A percentile compares a stretch with the other conserved stretches of the same genome.
Evolutionary conservation across 1,284 basidiomycete genomes (phyloP).

Genomic region (Sporisorium graminicola): DNA sequence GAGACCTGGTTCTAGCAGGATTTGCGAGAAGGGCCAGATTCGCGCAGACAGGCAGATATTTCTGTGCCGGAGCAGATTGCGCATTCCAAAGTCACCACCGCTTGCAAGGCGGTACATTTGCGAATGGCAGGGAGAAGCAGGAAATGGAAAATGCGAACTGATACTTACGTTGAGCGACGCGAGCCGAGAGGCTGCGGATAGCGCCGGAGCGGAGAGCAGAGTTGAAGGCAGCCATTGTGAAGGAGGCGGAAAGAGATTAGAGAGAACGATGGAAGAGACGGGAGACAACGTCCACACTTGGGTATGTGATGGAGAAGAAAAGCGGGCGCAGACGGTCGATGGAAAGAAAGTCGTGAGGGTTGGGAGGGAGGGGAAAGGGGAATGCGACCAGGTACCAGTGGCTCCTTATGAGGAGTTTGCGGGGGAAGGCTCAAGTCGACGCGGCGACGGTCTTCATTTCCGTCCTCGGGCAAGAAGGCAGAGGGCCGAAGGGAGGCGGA

Average conservation of each 20-base stretch:
- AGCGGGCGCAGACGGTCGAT: conserved; percentile 15
- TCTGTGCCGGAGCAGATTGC: too few species aligned
- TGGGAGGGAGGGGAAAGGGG: not conserved
- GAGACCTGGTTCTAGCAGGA: too few species aligned
- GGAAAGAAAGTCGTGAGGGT: not conserved
- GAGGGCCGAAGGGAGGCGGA: too few species aligned
- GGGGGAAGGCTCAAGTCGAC: conserved; percentile 18
- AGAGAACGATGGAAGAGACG: not conserved
- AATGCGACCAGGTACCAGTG: not conserved
- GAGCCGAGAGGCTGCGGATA: conserved; percentile 50
- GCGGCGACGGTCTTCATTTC: conserved; percentile 13
- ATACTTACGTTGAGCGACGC: conserved; percentile 50
- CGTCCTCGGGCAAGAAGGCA: conserved; percentile 3
- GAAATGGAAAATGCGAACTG: not conserved
- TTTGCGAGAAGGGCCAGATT: too few species aligned
- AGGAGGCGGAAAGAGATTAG: conserved; percentile 5
- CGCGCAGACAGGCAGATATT: too few species aligned
- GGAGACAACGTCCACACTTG: conserved; percentile 14
- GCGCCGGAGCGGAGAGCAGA: conserved; percentile 50
- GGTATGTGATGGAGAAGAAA: conserved; percentile 13
- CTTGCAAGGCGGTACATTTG: not conserved
- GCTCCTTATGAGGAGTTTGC: conserved; percentile 27
- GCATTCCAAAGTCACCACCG: not conserved
- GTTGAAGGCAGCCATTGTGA: conserved; percentile 50
- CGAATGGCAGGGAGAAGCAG: not conserved